phyloP scores from a whole-genome alignment of 1,284 basidiomycete species.

The Stygiomarasmius scandens region DNA sequence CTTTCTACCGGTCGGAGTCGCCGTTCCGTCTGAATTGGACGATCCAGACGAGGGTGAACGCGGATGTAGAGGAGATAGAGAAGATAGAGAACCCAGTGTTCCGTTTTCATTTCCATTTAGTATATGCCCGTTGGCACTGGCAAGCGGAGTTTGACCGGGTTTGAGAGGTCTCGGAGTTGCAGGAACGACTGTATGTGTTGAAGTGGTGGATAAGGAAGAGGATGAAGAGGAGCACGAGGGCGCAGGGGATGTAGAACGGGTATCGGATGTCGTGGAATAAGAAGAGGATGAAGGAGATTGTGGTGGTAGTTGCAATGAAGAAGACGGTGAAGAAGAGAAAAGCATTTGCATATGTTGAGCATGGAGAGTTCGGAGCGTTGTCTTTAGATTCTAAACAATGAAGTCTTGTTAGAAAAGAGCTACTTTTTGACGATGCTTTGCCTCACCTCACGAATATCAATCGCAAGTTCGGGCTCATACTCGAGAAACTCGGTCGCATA shows the following conservation, averaged over 20 bases:
- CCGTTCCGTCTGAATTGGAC: slow-evolving; percentile 16
- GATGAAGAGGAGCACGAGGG: slow-evolving; percentile 52
- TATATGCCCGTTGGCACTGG: slow-evolving; percentile 11
- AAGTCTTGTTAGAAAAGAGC: slow-evolving; percentile 14
- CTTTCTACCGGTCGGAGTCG: slow-evolving; percentile 8
- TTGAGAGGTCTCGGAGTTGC: slow-evolving; percentile 20
- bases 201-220: slow-evolving; percentile 61
- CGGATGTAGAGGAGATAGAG: too few relatives aligned
- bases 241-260: slow-evolving; percentile 39
- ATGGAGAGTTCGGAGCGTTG: slow-evolving; percentile 42
- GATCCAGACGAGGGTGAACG: slow-evolving; percentile 6
- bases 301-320: background rate
- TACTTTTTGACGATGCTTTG: slow-evolving; percentile 6
- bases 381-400: slow-evolving; percentile 45
- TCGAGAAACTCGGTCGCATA: slow-evolving; percentile 74
- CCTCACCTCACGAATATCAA: slow-evolving; percentile 54
- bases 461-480: slow-evolving; percentile 67
- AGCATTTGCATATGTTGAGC: slow-evolving; percentile 16
- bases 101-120: background rate
- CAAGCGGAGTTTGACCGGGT: background rate
- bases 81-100: too few relatives aligned
- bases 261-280: slow-evolving; percentile 8
- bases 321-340: slow-evolving; percentile 25
- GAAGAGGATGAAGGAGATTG: slow-evolving; percentile 22
- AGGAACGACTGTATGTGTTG: slow-evolving; percentile 46